Conservation (phyloP, 768 basidiomycete genomes). For the Boletus pseudo-olivaceus region DNA sequence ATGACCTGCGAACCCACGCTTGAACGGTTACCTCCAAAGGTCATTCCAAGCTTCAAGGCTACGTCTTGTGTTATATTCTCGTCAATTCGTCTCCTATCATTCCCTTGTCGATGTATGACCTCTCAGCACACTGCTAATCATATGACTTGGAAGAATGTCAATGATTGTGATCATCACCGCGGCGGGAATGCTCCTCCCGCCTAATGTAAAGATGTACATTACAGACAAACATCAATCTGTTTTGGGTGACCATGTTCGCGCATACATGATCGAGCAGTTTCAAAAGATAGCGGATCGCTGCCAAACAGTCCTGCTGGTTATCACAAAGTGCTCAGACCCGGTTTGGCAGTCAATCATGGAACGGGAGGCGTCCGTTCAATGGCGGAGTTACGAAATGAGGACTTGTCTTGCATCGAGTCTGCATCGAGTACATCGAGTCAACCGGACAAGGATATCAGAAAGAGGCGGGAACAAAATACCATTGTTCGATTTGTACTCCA, state of each 20-base stretch:
- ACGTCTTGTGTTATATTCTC: conserved; percentile 10
- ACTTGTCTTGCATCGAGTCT: conserved; percentile 90
- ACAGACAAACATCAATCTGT: conserved; percentile 3
- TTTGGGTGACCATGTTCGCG: background rate
- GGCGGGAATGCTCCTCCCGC: background rate
- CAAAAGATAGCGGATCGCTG: background rate
- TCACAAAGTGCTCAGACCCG: background rate
- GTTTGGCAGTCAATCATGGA: conserved; percentile 8
- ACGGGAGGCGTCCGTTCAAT: conserved; percentile 41
- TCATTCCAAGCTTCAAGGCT: background rate
- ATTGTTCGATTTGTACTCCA: conserved; percentile 96
- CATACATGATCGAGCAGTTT: background rate
- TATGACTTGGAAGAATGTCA: conserved; percentile 1
- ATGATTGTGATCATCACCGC: background rate
- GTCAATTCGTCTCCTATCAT: background rate
- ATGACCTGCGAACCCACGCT: conserved; percentile 29
- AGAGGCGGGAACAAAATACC: conserved; percentile 38
- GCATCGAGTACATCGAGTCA: conserved; percentile 3
- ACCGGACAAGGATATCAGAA: background rate
- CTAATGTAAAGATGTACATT: conserved; percentile 15
- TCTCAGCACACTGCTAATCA: background rate
- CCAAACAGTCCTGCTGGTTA: background rate
- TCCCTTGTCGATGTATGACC: background rate
- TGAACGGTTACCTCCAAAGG: conserved; percentile 1
- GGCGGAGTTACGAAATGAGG: conserved; percentile 73